Conservation (phyloP, 768 basidiomycete species). For the Suillus brevipes region DNA sequence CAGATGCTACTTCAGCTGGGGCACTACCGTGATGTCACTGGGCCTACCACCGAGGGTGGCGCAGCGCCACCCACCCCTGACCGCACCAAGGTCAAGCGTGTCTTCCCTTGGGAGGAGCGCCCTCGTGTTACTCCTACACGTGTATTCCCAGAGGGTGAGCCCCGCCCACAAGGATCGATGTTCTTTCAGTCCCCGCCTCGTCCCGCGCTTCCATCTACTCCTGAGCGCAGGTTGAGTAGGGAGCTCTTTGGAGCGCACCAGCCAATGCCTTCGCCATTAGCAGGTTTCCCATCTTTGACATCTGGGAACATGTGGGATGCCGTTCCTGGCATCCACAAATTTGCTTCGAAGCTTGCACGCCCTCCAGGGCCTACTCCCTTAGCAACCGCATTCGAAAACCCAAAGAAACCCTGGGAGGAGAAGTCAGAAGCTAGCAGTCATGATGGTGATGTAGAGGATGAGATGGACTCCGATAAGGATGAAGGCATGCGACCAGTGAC, state of each 20-base stretch:
- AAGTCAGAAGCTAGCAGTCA: constrained; percentile 67
- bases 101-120: constrained; percentile 96
- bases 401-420: constrained; percentile 40
- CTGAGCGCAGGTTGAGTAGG: constrained; percentile 18
- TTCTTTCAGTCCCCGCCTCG: constrained; percentile 30
- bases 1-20: constrained; percentile 68
- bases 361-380: constrained; percentile 43
- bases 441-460: constrained; percentile 82
- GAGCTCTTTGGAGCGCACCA: constrained; percentile 16
- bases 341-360: constrained; percentile 61
- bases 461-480: constrained; percentile 52
- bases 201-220: constrained; percentile 35
- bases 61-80: constrained; percentile 61
- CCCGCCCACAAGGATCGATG: constrained; percentile 44
- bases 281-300: constrained; percentile 57
- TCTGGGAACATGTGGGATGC: constrained; percentile 87
- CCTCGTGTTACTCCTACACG: constrained; percentile 66
- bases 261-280: constrained; percentile 34
- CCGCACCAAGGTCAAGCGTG: constrained; percentile 63
- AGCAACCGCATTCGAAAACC: constrained; percentile 52
- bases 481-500: constrained; percentile 29
- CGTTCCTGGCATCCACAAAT: constrained; percentile 76
- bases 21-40: constrained; percentile 66
- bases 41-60: constrained; percentile 40
- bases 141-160: constrained; percentile 69